Evolutionary conservation across 805 yeast genomes (phyloP), one percentile per base, ranked within the genome.

Genomic region (Kluyveromyces aestuarii): DNA sequence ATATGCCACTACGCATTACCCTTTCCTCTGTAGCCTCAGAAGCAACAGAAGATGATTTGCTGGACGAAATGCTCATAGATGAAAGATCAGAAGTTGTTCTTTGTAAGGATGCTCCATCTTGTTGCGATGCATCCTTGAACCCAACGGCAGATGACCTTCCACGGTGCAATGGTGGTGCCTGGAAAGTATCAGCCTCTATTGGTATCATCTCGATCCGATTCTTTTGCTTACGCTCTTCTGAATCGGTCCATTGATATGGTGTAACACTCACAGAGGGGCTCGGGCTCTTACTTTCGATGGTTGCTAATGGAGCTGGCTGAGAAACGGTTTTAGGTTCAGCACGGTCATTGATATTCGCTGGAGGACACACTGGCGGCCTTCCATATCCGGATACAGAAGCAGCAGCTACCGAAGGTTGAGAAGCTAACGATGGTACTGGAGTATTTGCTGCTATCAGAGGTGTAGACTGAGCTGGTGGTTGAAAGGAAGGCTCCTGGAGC

Each of bases 91-190:
- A 37, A 37, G 40, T 37, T 17, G 21, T 37, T 37, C 18, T 18
- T 37, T n/a, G 18, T 3, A 18, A 37, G 3, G 44, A 35, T 13
- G 44, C 21, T 41, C 33, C 27, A 5, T 30, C 14, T 30, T 30
- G 14, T 7, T 30, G 35, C 14, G 35, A 13, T 11, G 30, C 41
- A 21, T 25, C 35, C 27, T 25, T 33, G 14, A 19, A 30, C n/a
- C n/a, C 21, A 19, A 50, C 27, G 18, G 41, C 27, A 8, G 39
- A 27, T 14, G 52, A 41, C 21, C 61, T 61, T 47, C 56, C 62
- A 19, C 51, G 57, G 47, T 60, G 68, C 6, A 55, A 52, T 7
- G 68, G 68, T 8, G 65, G 60, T 18, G 63, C 40, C 8, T 45
- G 36, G 6, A 51, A 35, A 1, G 55, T 33, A 46, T 58, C 66